A percentile compares a stretch with the other conserved stretches of the same genome.
These are phyloP conservation scores for Marvania coccoides DNA, from an alignment of 139 green algal genomes.

Conservation along the genomic window DNA sequence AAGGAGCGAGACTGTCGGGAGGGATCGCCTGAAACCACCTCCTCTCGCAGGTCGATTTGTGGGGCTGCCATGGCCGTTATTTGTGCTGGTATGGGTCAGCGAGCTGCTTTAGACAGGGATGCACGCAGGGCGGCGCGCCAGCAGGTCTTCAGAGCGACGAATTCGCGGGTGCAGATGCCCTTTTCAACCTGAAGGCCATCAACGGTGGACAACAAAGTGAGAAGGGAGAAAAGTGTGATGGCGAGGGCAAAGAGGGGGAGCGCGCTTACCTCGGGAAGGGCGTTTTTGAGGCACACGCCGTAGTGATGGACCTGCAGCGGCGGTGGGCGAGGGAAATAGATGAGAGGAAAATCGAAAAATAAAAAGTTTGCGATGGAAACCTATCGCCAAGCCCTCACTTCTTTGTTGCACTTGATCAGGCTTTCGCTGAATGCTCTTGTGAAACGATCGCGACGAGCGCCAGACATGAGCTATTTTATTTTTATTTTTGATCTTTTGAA, in stretches of 20 bases:
- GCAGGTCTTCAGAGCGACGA: slow-evolving; percentile 18
- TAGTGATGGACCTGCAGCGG: not conserved
- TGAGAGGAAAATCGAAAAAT: not conserved
- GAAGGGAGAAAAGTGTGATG: no score
- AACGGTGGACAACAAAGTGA: not conserved
- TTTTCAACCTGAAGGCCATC: slow-evolving; percentile 19
- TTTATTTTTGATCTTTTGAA: no score
- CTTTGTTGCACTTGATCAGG: not conserved
- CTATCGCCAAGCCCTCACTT: not conserved
- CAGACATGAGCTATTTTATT: not conserved
- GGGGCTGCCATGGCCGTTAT: not conserved
- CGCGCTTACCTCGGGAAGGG: slow-evolving; percentile 25
- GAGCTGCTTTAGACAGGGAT: not conserved
- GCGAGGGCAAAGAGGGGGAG: no score
- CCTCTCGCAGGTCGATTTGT: slow-evolving; percentile 4
- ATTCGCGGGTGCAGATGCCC: slow-evolving; percentile 23
- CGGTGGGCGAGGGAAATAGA: not conserved
- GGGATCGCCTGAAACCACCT: slow-evolving; percentile 14
- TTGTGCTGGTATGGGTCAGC: not conserved
- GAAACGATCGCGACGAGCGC: not conserved
- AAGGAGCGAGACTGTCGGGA: slow-evolving; percentile 12
- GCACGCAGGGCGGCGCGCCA: slow-evolving; percentile 4
- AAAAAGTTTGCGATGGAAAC: not conserved
- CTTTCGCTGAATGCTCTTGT: not conserved
- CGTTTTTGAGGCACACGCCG: slow-evolving; percentile 15